Percentiles rank a stretch among this genome's conserved stretches.
phyloP scores from a whole-genome alignment of 2,329 filamentous ascomycete species.

The Tolypocladium ophioglossoides region DNA sequence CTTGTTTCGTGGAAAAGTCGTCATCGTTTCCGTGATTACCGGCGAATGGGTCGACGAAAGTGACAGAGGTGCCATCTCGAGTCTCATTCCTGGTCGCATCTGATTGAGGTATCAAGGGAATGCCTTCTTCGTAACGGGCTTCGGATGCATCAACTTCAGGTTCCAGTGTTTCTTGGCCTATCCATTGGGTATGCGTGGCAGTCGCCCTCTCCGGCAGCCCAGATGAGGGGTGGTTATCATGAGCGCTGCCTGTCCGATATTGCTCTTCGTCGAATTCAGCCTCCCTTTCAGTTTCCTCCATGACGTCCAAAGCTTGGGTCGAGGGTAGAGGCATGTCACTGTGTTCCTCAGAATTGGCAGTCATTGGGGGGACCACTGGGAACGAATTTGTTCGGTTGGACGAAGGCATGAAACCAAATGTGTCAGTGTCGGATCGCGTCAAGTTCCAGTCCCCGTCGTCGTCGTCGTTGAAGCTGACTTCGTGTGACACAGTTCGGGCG shows the following conservation, averaged over 20 bases:
- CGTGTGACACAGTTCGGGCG: conserved; percentile 51
- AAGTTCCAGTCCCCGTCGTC: conserved; percentile 50
- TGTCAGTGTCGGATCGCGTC: conserved; percentile 40
- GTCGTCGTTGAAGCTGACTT: conserved; percentile 48
- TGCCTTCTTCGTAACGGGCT: conserved; percentile 57
- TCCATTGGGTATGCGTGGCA: conserved; percentile 18
- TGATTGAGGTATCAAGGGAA: conserved; percentile 46
- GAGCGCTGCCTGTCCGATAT: conserved; percentile 10
- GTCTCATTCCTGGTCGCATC: conserved; percentile 1
- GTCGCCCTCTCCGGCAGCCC: neutral
- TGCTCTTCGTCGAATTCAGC: conserved; percentile 30
- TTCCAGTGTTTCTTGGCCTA: conserved; percentile 32
- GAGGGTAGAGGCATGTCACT: conserved; percentile 31
- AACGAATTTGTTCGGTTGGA: conserved; percentile 54
- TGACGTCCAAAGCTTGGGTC: conserved; percentile 42
- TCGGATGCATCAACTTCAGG: conserved; percentile 35
- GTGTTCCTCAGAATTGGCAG: conserved; percentile 13
- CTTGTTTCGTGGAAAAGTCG: conserved; percentile 51
- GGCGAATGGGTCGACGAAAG: conserved; percentile 23
- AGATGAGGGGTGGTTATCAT: conserved; percentile 4
- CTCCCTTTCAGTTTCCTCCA: conserved; percentile 41
- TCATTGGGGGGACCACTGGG: conserved; percentile 39
- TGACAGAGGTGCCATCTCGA: conserved; percentile 8
- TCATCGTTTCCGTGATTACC: conserved; percentile 41
- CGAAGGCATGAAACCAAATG: conserved; percentile 48